Percentiles rank a stretch among this genome's conserved stretches.
These are phyloP conservation scores for Lodderomyces metapsilosis DNA, from an alignment of 1,139 yeast species.

Conservation along the genomic window DNA sequence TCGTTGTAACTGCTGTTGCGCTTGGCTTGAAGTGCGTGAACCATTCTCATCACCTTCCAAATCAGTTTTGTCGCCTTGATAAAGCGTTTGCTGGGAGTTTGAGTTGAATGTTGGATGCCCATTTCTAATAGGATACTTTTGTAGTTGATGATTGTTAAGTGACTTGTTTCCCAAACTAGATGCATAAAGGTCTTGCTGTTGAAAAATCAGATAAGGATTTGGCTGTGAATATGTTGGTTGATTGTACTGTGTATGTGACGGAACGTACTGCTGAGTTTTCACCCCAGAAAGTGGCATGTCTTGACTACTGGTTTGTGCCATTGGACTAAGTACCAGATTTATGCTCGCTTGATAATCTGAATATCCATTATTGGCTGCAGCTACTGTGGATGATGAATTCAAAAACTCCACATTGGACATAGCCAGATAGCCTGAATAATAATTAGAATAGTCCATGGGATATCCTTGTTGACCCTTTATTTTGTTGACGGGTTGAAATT, in stretches of 20 bases:
- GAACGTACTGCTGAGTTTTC: constrained; percentile 7
- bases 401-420: constrained; percentile 12
- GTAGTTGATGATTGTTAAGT: constrained; percentile 5
- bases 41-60: neutral
- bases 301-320: neutral
- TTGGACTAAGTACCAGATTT: constrained; percentile 6
- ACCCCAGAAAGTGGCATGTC: neutral
- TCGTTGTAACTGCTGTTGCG: constrained; percentile 8
- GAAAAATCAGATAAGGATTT: neutral
- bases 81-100: neutral
- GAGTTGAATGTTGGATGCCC: neutral
- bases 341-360: constrained; percentile 8
- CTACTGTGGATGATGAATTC: constrained; percentile 3
- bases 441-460: constrained; percentile 14
- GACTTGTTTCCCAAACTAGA: neutral
- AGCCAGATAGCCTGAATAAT: constrained; percentile 15
- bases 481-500: constrained; percentile 1
- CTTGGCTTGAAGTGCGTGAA: constrained; percentile 5
- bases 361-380: neutral
- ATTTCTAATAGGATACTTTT: neutral
- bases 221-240: neutral
- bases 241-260: constrained; percentile 6
- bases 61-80: neutral
- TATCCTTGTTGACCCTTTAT: constrained; percentile 7
- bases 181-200: constrained; percentile 5